Evolutionary conservation across 2,329 filamentous ascomycete genomes (phyloP), one percentile per base, ranked within the genome.

Genomic region (Rhynchosporium secalis): DNA sequence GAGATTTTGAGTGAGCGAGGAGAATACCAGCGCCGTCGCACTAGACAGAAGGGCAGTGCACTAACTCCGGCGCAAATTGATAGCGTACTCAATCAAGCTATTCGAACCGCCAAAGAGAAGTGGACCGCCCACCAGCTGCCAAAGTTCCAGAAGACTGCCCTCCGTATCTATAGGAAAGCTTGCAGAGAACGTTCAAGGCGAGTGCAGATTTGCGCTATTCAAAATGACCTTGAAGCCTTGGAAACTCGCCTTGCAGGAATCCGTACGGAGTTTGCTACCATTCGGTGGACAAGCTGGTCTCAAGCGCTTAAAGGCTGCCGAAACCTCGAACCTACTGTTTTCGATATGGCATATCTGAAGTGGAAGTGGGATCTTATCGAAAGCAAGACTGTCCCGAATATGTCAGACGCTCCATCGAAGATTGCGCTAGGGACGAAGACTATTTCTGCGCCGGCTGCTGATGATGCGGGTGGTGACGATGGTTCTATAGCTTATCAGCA

Each of bases 251-350:
- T 94, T 36, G 71, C 73, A n/a, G 85, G 81, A 52, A 74, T 86
- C 15, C 79, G 79, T 9, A 69, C 78, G 1, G 80, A 85, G 26
- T 83, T 92, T 40, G 66, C 79, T 28, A 68, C 72, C 0, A 76
- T 81, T 15, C 72, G 78, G 36, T 91, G 87, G 83, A 73, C 75
- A 10, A 82, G 77, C 7, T 76, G 77, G 28, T 69, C 74, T 1
- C 79, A 86, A 13, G 72, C 95, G 13, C 76, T 78, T 31, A 76
- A 75, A 5, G 83, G 86, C 68, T 86, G 86, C 55, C 75, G 76
- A 10, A 81, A 77, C 41, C 76, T 96, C 60, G 86, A 94, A 63
- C 77, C 79, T 4, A 91, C 81, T 3, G 75, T 96, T 0, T 81
- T 84, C 41, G 82, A 89, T 60, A 82, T 83, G 55, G 78, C 87